A percentile compares a stretch with the other conserved stretches of the same genome.
Conservation (phyloP, 2,329 filamentous ascomycete species). For the Zymoseptoria pseudotritici region DNA sequence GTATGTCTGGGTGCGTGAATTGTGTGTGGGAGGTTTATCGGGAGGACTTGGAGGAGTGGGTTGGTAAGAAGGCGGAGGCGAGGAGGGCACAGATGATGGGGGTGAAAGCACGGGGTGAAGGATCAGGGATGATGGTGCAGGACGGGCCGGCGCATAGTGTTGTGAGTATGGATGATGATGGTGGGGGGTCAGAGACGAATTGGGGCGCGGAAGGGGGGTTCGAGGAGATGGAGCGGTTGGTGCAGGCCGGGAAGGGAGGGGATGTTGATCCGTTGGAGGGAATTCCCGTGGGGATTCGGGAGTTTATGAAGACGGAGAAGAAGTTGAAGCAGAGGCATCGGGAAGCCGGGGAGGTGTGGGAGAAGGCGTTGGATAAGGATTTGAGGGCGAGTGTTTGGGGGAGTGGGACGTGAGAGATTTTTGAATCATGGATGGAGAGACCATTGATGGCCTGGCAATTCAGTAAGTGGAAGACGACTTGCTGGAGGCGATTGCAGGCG, state of each 20-base stretch:
- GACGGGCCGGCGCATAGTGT: slow-evolving; percentile 41
- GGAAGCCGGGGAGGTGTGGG: slow-evolving; percentile 10
- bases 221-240: slow-evolving; percentile 3
- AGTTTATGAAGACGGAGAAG: slow-evolving; percentile 98
- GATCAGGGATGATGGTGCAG: slow-evolving; percentile 30
- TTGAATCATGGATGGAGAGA: too few relatives aligned
- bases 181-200: slow-evolving; percentile 64
- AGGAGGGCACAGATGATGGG: slow-evolving; percentile 43
- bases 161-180: slow-evolving; percentile 70
- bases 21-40: slow-evolving; percentile 92
- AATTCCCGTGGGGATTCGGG: slow-evolving; percentile 84
- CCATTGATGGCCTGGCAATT: too few relatives aligned
- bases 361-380: slow-evolving; percentile 17
- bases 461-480: too few relatives aligned
- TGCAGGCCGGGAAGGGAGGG: slow-evolving; percentile 19
- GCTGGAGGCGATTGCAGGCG: too few relatives aligned
- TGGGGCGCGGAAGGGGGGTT: slow-evolving; percentile 46
- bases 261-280: slow-evolving; percentile 57
- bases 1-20: slow-evolving; percentile 97
- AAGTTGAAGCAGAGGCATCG: slow-evolving; percentile 66
- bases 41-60: slow-evolving; percentile 90
- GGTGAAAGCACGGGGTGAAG: slow-evolving; percentile 24
- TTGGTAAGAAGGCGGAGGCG: slow-evolving; percentile 56
- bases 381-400: slow-evolving; percentile 15
- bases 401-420: slow-evolving; percentile 1